These are phyloP conservation scores for Colletotrichum sojae DNA, from an alignment of 2,329 filamentous ascomycete genomes.

Conservation along the genomic window DNA sequence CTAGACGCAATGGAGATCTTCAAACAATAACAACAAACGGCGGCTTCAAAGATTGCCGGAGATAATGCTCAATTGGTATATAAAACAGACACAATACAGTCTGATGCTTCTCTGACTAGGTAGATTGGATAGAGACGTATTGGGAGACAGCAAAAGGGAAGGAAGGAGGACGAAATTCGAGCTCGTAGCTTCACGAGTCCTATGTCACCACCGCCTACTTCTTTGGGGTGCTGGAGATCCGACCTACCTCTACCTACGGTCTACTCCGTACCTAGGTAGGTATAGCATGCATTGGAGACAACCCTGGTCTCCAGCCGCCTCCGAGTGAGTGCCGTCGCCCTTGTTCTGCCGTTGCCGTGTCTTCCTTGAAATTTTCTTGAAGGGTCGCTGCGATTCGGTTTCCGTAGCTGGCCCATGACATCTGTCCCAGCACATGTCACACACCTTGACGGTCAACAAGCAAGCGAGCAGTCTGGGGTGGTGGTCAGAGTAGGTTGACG, in stretches of 20 bases:
- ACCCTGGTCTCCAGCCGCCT: slow-evolving; percentile 2
- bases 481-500: slow-evolving; percentile 36
- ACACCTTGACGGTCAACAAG: slow-evolving; percentile 12
- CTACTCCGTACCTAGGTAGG: slow-evolving; percentile 13
- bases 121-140: too few relatives aligned
- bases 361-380: slow-evolving; percentile 25
- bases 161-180: slow-evolving; percentile 20
- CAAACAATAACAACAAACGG: too few relatives aligned
- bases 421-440: slow-evolving; percentile 17
- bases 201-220: slow-evolving; percentile 32
- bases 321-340: slow-evolving; percentile 15
- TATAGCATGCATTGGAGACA: background rate
- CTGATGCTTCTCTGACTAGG: background rate
- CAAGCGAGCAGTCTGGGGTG: slow-evolving; percentile 10
- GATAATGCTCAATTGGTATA: slow-evolving; percentile 8
- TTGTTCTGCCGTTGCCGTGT: slow-evolving; percentile 20
- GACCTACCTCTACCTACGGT: slow-evolving; percentile 10
- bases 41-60: background rate
- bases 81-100: background rate
- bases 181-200: slow-evolving; percentile 30
- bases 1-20: background rate
- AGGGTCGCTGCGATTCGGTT: slow-evolving; percentile 8
- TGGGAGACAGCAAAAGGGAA: background rate
- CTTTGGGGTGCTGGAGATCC: slow-evolving; percentile 7
- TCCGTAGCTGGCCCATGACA: slow-evolving; percentile 29